Evolutionary conservation across 257 asterid species (phyloP).

Genomic region (Penstemon barbatus): DNA sequence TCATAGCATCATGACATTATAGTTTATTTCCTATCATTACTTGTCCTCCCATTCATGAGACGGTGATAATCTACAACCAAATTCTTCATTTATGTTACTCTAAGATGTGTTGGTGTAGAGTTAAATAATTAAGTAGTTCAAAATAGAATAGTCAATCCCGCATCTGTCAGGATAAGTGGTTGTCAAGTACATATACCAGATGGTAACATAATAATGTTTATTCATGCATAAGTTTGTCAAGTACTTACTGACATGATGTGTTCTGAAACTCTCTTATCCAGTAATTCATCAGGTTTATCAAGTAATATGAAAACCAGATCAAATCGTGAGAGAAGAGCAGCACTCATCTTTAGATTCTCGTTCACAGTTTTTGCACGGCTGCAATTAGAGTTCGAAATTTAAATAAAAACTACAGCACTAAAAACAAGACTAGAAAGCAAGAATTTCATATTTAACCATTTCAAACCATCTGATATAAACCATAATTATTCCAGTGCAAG

Average conservation of each 20-base stretch:
- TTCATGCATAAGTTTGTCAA: slow-evolving; percentile 20
- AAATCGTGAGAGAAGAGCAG: slow-evolving; percentile 92
- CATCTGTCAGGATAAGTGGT: background rate
- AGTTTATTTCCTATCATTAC: background rate
- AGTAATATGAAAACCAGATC: slow-evolving; percentile 98
- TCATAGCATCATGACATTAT: background rate
- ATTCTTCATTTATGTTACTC: background rate
- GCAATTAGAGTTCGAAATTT: slow-evolving; percentile 38
- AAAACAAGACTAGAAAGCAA: slow-evolving; percentile 1
- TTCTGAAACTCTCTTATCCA: slow-evolving; percentile 92
- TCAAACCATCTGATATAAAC: slow-evolving; percentile 18
- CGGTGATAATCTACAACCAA: background rate
- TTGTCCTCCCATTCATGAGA: background rate
- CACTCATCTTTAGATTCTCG: slow-evolving; percentile 94
- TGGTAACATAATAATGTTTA: slow-evolving; percentile 19
- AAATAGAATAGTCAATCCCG: no score
- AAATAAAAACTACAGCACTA: slow-evolving; percentile 2
- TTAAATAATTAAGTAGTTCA: background rate
- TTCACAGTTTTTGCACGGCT: slow-evolving; percentile 99
- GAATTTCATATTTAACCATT: slow-evolving; percentile 17
- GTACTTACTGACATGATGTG: slow-evolving; percentile 97
- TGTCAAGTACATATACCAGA: background rate
- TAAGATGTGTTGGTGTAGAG: slow-evolving; percentile 15
- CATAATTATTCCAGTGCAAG: slow-evolving; percentile 8
- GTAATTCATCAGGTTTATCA: slow-evolving; percentile 90